Base-by-base conservation (phyloP, 371 early-diverging fungal genomes). In the Rhizoclosmatium hyalinum region DNA sequence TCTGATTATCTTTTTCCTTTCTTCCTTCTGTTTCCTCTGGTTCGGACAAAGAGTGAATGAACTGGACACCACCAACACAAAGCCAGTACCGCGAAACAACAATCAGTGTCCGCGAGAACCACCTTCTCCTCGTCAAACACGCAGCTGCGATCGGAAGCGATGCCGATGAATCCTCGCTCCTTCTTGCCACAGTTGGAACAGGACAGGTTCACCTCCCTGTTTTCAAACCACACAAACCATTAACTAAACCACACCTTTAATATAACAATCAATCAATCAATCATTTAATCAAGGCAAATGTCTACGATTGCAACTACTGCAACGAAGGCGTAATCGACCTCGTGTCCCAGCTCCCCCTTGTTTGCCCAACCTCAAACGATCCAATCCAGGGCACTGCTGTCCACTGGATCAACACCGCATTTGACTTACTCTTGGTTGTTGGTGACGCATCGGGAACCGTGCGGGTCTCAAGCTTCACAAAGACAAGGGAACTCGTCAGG, bases 231-330 rank as follows among this genome's bases (percentile, higher is more conserved):
- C 32, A 32, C 32, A 32, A 32, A 32, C 32, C 32, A 32, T 32
- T 32, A 32, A 32, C 32, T 32, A 61, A 19, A 24, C 24, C 62
- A 14, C 12, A 24, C 17, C 24, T 12, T 19, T 1, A 12, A 12
- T 24, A 24, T 61, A 14, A 1, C 12, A 61, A 19, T 14, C 17
- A 14, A 61, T 19, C 17, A 61, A 12, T 39, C 62, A 32, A 32
- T 32, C 32, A 32, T 32, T 32, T 32, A 32, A 32, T 32, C 6
- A 14, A 67, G 67, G 53, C 46, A 17, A 67, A 67, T 39, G 24
- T 67, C n/a, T 67, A 67, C 24, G 67, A 67, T 39, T 50, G 39
- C 67, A 67, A 67, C 67, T 67, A 67, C 54, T 67, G 67, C 54
- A 14, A 14, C 6, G 67, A 67, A 53, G 67, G 67, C 39, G 53